Conservation (phyloP, 495 filamentous ascomycete genomes). For the Saxophila tyrrhenica region DNA sequence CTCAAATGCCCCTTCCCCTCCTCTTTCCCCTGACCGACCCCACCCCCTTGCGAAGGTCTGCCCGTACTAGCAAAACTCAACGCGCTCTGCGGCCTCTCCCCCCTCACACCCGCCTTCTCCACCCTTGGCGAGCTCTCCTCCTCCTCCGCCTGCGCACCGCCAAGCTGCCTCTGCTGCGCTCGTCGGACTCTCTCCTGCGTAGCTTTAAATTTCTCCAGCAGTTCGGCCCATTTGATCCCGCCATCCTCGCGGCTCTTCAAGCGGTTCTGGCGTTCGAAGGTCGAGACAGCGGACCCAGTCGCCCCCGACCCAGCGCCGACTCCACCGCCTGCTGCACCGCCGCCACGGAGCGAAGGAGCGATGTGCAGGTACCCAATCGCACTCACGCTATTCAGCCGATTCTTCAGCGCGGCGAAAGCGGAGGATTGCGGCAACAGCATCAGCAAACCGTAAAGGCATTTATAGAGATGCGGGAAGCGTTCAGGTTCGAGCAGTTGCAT, state of each 20-base stretch:
- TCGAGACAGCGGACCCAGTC: constrained; percentile 29
- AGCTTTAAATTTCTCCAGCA: constrained; percentile 88
- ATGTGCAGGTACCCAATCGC: constrained; percentile 92
- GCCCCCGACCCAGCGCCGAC: background rate
- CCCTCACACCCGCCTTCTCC: background rate
- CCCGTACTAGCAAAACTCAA: background rate
- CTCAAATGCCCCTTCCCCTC: background rate
- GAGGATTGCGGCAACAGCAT: constrained; percentile 98
- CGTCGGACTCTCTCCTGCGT: constrained; percentile 72
- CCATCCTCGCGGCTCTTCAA: constrained; percentile 76
- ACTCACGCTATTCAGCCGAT: constrained; percentile 90
- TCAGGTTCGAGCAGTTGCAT: constrained; percentile 97
- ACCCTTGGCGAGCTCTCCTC: constrained; percentile 5
- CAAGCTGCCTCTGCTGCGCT: constrained; percentile 31
- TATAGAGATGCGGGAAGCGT: constrained; percentile 90
- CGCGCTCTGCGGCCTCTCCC: background rate
- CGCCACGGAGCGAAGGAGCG: constrained; percentile 3
- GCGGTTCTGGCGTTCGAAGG: constrained; percentile 68
- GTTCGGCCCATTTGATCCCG: constrained; percentile 78
- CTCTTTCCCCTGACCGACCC: background rate
- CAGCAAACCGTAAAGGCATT: constrained; percentile 91
- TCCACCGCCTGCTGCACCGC: background rate
- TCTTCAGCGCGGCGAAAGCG: constrained; percentile 93
- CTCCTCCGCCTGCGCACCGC: constrained; percentile 11
- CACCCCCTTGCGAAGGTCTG: too few species aligned